Conservation (phyloP, 2,329 filamentous ascomycete genomes). For the Pseudocercospora pini-densiflorae region DNA sequence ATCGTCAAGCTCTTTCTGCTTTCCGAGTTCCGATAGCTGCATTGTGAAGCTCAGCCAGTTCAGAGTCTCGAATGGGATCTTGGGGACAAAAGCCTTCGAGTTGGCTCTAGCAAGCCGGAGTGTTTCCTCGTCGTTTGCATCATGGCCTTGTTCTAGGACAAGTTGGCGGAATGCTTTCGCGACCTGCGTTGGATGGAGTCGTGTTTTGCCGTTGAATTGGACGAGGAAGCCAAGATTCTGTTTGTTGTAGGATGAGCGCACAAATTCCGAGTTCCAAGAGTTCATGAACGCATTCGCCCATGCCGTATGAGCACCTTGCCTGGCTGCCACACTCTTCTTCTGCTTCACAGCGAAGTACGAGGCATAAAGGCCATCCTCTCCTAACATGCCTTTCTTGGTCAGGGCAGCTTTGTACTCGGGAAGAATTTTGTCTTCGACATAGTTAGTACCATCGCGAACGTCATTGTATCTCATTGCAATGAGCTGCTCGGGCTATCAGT, state of each 20-base stretch:
- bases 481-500: constrained; percentile 31
- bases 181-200: constrained; percentile 9
- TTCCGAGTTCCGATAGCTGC: constrained; percentile 43
- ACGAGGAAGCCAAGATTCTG: constrained; percentile 12
- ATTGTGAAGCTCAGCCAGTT: constrained; percentile 38
- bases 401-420: constrained; percentile 45
- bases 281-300: constrained; percentile 44
- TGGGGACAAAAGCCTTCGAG: neutral
- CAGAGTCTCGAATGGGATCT: constrained; percentile 20
- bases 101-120: neutral
- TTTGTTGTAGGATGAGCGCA: constrained; percentile 21
- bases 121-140: neutral
- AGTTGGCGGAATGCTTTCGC: constrained; percentile 4
- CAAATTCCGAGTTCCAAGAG: constrained; percentile 44
- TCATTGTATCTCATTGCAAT: constrained; percentile 47
- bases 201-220: constrained; percentile 3
- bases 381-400: constrained; percentile 40
- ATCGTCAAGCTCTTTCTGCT: constrained; percentile 27
- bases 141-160: neutral
- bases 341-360: constrained; percentile 38
- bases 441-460: constrained; percentile 40
- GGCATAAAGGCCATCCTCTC: constrained; percentile 35
- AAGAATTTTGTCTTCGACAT: constrained; percentile 39
- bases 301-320: constrained; percentile 33
- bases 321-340: constrained; percentile 26